Conservation (phyloP, 169 alveolate species). For the Theileria orientalis region DNA sequence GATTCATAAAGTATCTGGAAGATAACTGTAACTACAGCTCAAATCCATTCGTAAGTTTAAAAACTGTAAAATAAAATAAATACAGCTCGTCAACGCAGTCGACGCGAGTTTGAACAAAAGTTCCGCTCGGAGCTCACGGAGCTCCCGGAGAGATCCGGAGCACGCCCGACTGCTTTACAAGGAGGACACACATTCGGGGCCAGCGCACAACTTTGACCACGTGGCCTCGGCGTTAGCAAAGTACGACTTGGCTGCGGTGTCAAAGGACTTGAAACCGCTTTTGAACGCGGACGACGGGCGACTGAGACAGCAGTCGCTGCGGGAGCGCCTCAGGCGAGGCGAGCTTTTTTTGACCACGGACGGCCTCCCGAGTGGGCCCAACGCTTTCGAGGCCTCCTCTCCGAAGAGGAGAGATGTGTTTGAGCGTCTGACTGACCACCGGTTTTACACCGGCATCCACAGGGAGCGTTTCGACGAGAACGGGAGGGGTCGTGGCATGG, state of each 20-base stretch:
- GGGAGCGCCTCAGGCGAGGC: too few species aligned
- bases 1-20: conserved; percentile 22
- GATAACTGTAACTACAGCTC: conserved; percentile 10
- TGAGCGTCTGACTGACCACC: conserved; percentile 78
- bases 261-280: not conserved
- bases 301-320: too few species aligned
- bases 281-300: not conserved
- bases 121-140: too few species aligned
- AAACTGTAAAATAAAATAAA: not conserved
- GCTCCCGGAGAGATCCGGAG: too few species aligned
- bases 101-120: not conserved
- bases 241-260: not conserved
- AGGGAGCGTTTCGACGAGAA: conserved; percentile 83
- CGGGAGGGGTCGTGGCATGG: conserved; percentile 82
- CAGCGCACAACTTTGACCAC: not conserved
- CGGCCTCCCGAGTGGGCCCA: too few species aligned
- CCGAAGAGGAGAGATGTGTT: conserved; percentile 62
- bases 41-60: conserved; percentile 21
- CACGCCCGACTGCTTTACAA: too few species aligned
- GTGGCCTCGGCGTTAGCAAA: not conserved
- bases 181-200: too few species aligned
- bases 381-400: too few species aligned
- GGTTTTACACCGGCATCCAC: conserved; percentile 81
- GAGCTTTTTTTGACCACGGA: too few species aligned
- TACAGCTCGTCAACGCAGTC: conserved; percentile 1